Evolutionary conservation across 768 basidiomycete species (phyloP), one percentile per base, ranked within the genome.

Genomic region (Auriscalpium orientale): DNA sequence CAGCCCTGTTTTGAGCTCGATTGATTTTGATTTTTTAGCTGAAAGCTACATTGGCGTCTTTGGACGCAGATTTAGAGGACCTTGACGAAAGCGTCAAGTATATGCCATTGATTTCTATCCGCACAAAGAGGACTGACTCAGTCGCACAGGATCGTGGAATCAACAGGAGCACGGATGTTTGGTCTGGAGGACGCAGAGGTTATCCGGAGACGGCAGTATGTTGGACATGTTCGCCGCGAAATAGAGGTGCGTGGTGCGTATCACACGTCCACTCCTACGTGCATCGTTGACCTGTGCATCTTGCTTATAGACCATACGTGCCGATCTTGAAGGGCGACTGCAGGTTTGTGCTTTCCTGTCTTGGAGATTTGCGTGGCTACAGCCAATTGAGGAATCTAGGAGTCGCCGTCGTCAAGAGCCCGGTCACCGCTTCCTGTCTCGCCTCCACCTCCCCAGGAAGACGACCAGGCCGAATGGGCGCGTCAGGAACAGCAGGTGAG

Each of bases 1-100:
- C 49, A 37, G 37, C 44, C 10, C 37, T n/a, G 11, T 38, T 11
- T 46, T 54, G 15, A 18, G 36, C 51, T 52, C 40, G 48, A 12
- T 46, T 21, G 33, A 53, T 22, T 18, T n/a, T 16, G 21, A 15
- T 36, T 46, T 37, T 58, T 58, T 54, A 65, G 87, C 73, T 97
- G 53, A 85, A 84, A 68, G 84, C 83, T 0, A 88, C 88, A 1
- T 77, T 98, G 9, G 79, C 82, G 1, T 72, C 85, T 2, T 73
- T 98, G 28, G 90, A 94, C 66, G 87, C 87, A 0, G 95, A 98
- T 72, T 67, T 95, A 21, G 91, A 93, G 58, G 93, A 93, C 67
- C 72, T 98, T n/a, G 94, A 97, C 50, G 91, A 92, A 66, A 93
- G 91, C 65, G 94, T 98, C 46, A 85, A 82, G 90, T 91, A 68